phyloP scores from a whole-genome alignment of 169 alveolate genomes.

The Babesia caballi region DNA sequence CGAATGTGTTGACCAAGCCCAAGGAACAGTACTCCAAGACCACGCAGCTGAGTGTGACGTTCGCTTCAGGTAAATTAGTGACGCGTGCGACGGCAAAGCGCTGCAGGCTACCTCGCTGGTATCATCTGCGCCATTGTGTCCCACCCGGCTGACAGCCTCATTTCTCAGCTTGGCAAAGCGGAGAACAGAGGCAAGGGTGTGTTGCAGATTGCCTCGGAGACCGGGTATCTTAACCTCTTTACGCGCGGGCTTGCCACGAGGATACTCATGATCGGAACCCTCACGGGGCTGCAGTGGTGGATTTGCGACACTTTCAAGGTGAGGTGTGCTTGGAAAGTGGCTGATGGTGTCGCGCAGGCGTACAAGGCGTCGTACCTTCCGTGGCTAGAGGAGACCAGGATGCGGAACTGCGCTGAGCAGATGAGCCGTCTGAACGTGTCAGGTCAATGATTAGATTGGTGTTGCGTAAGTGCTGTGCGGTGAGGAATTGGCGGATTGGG shows the following conservation, averaged over 20 bases:
- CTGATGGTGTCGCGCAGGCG: no score
- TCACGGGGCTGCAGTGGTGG: conserved; percentile 98
- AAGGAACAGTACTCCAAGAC: conserved; percentile 85
- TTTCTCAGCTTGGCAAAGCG: conserved; percentile 90
- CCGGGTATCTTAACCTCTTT: conserved; percentile 76
- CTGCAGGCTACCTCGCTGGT: conserved; percentile 93
- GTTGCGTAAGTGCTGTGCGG: no score
- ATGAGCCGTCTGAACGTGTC: not conserved
- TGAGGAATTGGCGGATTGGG: no score
- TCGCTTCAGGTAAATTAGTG: conserved; percentile 86
- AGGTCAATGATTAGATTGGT: no score
- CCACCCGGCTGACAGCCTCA: conserved; percentile 96
- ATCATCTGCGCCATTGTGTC: conserved; percentile 94
- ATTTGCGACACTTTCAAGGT: conserved; percentile 93
- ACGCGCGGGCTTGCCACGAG: conserved; percentile 91
- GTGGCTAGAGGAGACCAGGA: conserved; percentile 59
- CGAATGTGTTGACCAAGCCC: conserved; percentile 85
- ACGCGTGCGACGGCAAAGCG: no score
- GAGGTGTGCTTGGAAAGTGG: not conserved
- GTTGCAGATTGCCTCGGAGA: conserved; percentile 63
- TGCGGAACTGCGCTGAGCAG: conserved; percentile 19
- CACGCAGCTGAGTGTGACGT: conserved; percentile 89
- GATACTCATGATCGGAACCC: conserved; percentile 96
- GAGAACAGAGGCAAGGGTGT: conserved; percentile 78
- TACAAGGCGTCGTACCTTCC: conserved; percentile 66